Percentiles rank a stretch among this genome's conserved stretches.
phyloP scores from a whole-genome alignment of 192 early-diverging fungal genomes.

The Coemansia sp. region DNA sequence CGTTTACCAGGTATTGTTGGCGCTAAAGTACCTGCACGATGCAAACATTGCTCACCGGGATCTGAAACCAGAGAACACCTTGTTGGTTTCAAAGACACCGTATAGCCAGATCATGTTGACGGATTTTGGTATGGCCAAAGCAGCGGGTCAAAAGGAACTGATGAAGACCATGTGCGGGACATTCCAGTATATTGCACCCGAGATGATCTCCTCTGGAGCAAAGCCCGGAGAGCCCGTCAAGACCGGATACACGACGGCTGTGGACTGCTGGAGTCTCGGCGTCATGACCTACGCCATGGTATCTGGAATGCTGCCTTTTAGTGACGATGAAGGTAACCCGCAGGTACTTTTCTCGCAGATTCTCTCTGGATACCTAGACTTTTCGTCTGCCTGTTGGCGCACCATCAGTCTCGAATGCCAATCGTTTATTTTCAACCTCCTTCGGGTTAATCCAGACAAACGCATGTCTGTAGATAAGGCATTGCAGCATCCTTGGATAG shows the following conservation, averaged over 20 bases:
- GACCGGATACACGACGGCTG: conserved; percentile 54
- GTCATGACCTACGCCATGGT: conserved; percentile 79
- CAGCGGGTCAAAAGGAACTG: conserved; percentile 62
- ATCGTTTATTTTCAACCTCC: conserved; percentile 42
- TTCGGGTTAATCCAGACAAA: conserved; percentile 40
- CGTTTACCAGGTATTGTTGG: conserved; percentile 67
- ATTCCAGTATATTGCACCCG: conserved; percentile 76
- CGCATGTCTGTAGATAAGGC: conserved; percentile 55
- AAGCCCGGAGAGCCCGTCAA: conserved; percentile 31
- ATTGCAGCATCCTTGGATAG: conserved; percentile 58
- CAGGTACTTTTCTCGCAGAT: conserved; percentile 44
- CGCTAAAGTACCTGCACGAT: conserved; percentile 75
- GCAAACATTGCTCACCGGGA: conserved; percentile 81
- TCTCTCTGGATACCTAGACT: conserved; percentile 44
- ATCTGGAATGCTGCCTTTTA: conserved; percentile 52
- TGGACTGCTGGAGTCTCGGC: conserved; percentile 72
- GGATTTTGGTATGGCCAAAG: conserved; percentile 89
- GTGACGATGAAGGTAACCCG: conserved; percentile 40
- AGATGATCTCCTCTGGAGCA: conserved; percentile 55
- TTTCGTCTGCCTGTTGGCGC: conserved; percentile 48
- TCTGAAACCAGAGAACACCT: conserved; percentile 71
- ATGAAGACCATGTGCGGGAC: conserved; percentile 92
- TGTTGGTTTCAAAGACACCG: conserved; percentile 50
- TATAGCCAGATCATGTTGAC: conserved; percentile 72
- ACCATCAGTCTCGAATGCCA: conserved; percentile 39